Evolutionary conservation across 1,139 yeast genomes (phyloP).

Genomic region (Scheffersomyces lignicola): DNA sequence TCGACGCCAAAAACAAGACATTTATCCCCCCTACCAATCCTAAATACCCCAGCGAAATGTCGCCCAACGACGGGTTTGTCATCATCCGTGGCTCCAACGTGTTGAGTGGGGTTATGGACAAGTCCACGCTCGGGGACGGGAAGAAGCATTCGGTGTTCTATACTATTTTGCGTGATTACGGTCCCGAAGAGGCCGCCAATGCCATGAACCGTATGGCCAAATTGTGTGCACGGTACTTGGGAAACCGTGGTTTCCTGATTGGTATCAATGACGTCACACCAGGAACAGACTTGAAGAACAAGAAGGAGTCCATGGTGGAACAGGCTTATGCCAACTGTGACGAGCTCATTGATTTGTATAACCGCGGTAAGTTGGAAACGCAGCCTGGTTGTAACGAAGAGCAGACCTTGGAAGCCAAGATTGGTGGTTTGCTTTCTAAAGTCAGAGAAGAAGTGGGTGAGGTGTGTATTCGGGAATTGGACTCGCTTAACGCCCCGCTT

Average conservation of each 20-base stretch:
- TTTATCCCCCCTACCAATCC: constrained; percentile 68
- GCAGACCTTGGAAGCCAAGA: constrained; percentile 95
- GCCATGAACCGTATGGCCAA: constrained; percentile 99
- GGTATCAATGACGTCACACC: constrained; percentile 99
- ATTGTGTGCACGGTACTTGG: constrained; percentile 90
- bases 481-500: constrained; percentile 89
- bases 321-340: constrained; percentile 91
- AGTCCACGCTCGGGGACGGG: constrained; percentile 95
- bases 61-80: constrained; percentile 95
- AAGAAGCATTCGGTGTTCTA: constrained; percentile 96
- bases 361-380: constrained; percentile 88
- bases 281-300: constrained; percentile 68
- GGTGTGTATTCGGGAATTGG: constrained; percentile 90
- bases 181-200: constrained; percentile 89
- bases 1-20: constrained; percentile 94
- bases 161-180: constrained; percentile 91
- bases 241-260: constrained; percentile 94
- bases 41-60: constrained; percentile 83
- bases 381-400: constrained; percentile 99
- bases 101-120: constrained; percentile 95
- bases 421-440: constrained; percentile 92
- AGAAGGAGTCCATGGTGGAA: constrained; percentile 88
- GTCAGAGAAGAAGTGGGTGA: constrained; percentile 99
- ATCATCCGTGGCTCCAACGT: constrained; percentile 87
- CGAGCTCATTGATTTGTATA: constrained; percentile 76